Conservation (phyloP, 257 asterid genomes). For the Nicotiana tomentosiformis region DNA sequence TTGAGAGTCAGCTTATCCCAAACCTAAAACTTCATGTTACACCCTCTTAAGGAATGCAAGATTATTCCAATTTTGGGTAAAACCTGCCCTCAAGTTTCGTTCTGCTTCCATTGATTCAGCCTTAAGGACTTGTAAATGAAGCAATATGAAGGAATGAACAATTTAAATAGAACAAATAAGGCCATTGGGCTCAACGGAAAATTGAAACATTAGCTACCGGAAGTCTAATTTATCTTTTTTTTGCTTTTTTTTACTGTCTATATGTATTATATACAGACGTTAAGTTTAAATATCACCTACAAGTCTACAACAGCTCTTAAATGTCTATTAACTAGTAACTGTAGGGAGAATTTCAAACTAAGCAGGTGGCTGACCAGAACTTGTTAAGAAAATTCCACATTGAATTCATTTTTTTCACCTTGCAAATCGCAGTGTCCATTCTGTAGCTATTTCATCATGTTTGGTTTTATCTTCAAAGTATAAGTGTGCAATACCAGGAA, state of each 20-base stretch:
- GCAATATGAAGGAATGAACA: neutral
- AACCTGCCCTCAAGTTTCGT: neutral
- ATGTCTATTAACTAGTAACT: neutral
- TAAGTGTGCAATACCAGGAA: constrained; percentile 66
- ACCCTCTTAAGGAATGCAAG: neutral
- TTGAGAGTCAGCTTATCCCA: too few relatives aligned
- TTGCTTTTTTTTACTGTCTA: neutral
- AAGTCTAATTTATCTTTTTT: neutral
- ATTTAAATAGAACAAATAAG: neutral
- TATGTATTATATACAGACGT: neutral
- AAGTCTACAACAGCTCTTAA: neutral
- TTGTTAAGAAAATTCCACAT: neutral
- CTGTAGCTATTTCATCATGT: constrained; percentile 75
- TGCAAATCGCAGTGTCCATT: constrained; percentile 86
- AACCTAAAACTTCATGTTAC: too few relatives aligned
- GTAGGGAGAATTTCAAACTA: neutral
- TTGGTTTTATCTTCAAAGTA: constrained; percentile 65
- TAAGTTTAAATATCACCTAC: neutral
- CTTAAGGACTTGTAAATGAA: neutral
- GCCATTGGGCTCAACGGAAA: neutral
- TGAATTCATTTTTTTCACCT: constrained; percentile 24
- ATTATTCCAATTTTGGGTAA: neutral
- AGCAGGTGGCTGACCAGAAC: constrained; percentile 5
- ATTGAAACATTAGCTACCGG: neutral
- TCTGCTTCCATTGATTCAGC: neutral